These are phyloP conservation scores for Trichoderma semiorbis DNA, from an alignment of 2,329 filamentous ascomycete genomes.

Conservation along the genomic window DNA sequence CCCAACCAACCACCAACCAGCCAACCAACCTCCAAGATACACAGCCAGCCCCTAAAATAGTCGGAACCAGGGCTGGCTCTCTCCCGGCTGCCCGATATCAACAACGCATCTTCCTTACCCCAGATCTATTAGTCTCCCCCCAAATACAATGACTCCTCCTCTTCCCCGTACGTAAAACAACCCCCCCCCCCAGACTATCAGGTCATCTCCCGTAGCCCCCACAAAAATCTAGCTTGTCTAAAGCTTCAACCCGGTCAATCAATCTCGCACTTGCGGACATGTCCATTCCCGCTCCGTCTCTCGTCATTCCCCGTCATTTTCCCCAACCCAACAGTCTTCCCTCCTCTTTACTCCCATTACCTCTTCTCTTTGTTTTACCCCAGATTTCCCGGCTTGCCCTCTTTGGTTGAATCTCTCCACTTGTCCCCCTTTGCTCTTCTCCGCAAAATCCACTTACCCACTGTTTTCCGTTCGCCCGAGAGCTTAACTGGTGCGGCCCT, in stretches of 20 bases:
- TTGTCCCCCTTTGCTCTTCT: not conserved
- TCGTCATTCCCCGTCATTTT: not conserved
- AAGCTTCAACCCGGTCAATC: not conserved
- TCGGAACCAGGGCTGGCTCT: not conserved
- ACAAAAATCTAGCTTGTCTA: not conserved
- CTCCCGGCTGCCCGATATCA: not conserved
- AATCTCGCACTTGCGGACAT: not conserved
- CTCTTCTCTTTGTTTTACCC: not conserved
- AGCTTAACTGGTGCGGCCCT: not conserved
- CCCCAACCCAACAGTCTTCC: not conserved
- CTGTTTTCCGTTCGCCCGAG: constrained; percentile 1
- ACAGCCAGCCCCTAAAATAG: not conserved
- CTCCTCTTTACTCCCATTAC: not conserved
- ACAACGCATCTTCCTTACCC: not conserved
- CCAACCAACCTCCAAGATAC: no score
- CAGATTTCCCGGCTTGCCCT: not conserved
- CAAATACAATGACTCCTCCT: not conserved
- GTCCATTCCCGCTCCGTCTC: not conserved
- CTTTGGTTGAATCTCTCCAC: not conserved
- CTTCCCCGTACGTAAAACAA: not conserved
- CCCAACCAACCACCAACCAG: not conserved
- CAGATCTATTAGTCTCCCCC: not conserved
- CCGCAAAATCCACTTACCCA: not conserved
- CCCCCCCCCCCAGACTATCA: not conserved
- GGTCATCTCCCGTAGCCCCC: not conserved